These are phyloP conservation scores for Pseudocercospora cruenta DNA, from an alignment of 2,329 filamentous ascomycete species.

Conservation along the genomic window DNA sequence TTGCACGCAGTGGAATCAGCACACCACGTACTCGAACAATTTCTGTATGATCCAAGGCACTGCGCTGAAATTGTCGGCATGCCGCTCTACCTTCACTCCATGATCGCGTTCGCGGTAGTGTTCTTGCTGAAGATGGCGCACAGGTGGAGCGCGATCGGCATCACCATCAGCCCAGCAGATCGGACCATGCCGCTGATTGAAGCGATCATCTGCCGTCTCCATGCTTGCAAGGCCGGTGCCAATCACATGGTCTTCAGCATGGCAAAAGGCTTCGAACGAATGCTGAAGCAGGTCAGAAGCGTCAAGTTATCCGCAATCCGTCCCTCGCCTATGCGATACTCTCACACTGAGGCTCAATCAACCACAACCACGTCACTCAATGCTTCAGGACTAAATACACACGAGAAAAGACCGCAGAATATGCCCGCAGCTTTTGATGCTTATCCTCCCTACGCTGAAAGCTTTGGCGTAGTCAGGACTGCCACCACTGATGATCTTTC, in stretches of 20 bases:
- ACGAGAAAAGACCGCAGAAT: neutral
- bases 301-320: neutral
- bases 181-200: conserved; percentile 21
- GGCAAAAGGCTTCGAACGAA: conserved; percentile 23
- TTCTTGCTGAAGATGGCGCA: conserved; percentile 20
- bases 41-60: conserved; percentile 11
- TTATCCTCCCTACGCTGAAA: neutral
- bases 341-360: neutral
- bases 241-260: conserved; percentile 26
- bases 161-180: conserved; percentile 17
- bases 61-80: conserved; percentile 14
- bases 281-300: conserved; percentile 18
- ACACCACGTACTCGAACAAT: conserved; percentile 16
- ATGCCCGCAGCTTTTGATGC: neutral
- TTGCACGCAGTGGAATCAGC: conserved; percentile 15
- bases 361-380: neutral
- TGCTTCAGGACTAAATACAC: neutral
- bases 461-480: neutral
- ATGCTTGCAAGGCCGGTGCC: conserved; percentile 20
- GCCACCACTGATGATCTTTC: neutral
- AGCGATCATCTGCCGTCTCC: conserved; percentile 13
- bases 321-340: neutral
- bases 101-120: conserved; percentile 24
- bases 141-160: conserved; percentile 17
- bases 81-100: conserved; percentile 23